Percentiles rank a stretch among this genome's conserved stretches.
Conservation (phyloP, 2,329 filamentous ascomycete species). For the Grosmannia clavigera region DNA sequence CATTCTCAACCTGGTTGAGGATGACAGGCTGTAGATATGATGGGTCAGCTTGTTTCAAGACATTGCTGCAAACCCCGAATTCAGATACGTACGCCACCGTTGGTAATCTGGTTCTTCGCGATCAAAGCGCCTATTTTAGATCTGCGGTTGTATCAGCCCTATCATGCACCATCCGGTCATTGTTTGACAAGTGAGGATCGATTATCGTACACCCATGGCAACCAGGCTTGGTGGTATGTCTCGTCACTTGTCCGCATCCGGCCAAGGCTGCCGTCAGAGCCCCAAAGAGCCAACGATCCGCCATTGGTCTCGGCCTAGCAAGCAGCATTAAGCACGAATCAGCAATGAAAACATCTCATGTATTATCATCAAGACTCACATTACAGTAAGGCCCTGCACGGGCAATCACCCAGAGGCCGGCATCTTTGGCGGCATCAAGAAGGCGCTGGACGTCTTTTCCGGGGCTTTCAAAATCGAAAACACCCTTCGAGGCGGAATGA, state of each 20-base stretch:
- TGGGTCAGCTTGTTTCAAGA: not conserved
- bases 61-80: not conserved
- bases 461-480: constrained; percentile 48
- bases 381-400: constrained; percentile 36
- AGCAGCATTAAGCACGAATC: not conserved
- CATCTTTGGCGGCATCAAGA: constrained; percentile 59
- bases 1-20: constrained; percentile 70
- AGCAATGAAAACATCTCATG: not conserved
- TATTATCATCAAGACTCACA: constrained; percentile 14
- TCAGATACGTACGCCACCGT: constrained; percentile 44
- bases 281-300: constrained; percentile 72
- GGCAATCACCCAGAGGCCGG: constrained; percentile 67
- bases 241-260: constrained; percentile 49
- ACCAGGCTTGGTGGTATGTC: constrained; percentile 44
- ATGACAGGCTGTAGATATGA: constrained; percentile 45
- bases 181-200: too few species aligned
- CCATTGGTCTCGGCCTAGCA: constrained; percentile 65
- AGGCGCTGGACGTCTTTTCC: constrained; percentile 54
- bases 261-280: constrained; percentile 51
- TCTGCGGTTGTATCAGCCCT: constrained; percentile 16
- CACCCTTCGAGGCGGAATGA: constrained; percentile 54
- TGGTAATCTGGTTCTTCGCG: constrained; percentile 66
- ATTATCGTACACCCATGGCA: constrained; percentile 8
- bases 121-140: constrained; percentile 51
- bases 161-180: too few species aligned